Conservation (phyloP, 495 filamentous ascomycete species). For the Penicillium dipodomyicola region DNA sequence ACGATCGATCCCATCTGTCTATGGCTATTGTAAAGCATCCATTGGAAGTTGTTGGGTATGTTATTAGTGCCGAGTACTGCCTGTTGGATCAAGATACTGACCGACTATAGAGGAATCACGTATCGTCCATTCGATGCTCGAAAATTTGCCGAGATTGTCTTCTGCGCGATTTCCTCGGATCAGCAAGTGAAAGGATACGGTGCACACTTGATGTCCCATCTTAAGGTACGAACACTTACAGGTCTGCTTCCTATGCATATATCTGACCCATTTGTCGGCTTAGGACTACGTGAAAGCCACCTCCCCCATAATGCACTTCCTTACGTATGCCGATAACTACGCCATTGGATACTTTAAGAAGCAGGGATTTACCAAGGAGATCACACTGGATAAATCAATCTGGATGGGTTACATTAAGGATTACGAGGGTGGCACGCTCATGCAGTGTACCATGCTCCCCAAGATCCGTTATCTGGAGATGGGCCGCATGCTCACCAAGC, state of each 20-base stretch:
- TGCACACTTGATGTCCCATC: conserved; percentile 94
- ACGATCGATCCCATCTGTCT: conserved; percentile 92
- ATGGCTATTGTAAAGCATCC: conserved; percentile 98
- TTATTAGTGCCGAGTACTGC: conserved; percentile 3
- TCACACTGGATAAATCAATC: conserved; percentile 80
- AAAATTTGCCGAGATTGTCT: conserved; percentile 96
- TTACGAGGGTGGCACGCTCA: conserved; percentile 97
- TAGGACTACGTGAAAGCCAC: conserved; percentile 96
- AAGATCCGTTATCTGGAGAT: conserved; percentile 90
- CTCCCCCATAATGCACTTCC: conserved; percentile 94
- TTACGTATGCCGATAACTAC: conserved; percentile 98
- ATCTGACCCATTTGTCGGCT: conserved; percentile 15
- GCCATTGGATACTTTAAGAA: conserved; percentile 99
- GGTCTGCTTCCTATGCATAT: background rate
- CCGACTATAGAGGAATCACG: conserved; percentile 72
- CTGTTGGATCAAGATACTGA: conserved; percentile 11
- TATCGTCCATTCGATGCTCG: conserved; percentile 93
- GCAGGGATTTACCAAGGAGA: conserved; percentile 98
- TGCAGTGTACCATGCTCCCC: conserved; percentile 98
- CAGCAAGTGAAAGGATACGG: conserved; percentile 99
- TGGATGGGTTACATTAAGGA: conserved; percentile 99
- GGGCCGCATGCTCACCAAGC: conserved; percentile 93
- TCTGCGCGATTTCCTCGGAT: conserved; percentile 95
- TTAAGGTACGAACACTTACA: conserved; percentile 56
- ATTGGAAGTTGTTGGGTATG: conserved; percentile 81